A percentile compares a stretch with the other conserved stretches of the same genome.
Conservation (phyloP, 2,329 filamentous ascomycete species). For the Ophiostoma perfectum region DNA sequence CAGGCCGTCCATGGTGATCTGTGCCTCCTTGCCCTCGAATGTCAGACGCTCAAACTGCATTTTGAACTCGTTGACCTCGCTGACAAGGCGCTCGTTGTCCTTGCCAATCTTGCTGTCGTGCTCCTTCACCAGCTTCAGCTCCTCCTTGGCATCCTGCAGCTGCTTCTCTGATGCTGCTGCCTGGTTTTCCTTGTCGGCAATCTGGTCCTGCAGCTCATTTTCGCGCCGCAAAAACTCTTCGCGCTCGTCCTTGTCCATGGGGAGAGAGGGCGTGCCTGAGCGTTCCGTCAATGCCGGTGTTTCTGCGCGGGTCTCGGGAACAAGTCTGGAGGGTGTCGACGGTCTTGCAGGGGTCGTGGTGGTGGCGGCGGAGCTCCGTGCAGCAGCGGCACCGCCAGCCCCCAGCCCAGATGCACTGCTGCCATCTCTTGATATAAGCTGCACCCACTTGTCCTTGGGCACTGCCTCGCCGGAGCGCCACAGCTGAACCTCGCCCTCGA, state of each 20-base stretch:
- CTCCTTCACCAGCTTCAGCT: constrained; percentile 78
- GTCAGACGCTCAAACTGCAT: constrained; percentile 95
- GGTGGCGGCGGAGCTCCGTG: constrained; percentile 49
- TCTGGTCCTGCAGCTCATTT: constrained; percentile 94
- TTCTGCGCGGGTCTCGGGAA: constrained; percentile 55
- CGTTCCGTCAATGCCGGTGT: constrained; percentile 64
- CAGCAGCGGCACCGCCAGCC: constrained; percentile 41
- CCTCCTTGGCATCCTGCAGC: constrained; percentile 77
- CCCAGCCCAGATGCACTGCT: constrained; percentile 39
- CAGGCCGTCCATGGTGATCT: constrained; percentile 94
- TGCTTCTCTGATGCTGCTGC: constrained; percentile 74
- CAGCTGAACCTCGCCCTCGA: constrained; percentile 77
- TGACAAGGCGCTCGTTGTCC: constrained; percentile 80
- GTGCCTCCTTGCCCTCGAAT: constrained; percentile 93
- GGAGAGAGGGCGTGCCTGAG: constrained; percentile 77
- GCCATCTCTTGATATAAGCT: constrained; percentile 54
- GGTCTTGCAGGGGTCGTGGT: constrained; percentile 48
- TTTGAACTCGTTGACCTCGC: constrained; percentile 84
- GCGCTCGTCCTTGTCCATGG: constrained; percentile 90
- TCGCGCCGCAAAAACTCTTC: constrained; percentile 93
- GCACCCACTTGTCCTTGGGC: constrained; percentile 82
- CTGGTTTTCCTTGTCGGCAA: constrained; percentile 84
- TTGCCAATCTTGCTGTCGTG: constrained; percentile 76
- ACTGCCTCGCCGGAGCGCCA: constrained; percentile 89
- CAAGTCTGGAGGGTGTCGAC: constrained; percentile 48